These are phyloP conservation scores for Pyrenophora tritici-repentis DNA, from an alignment of 2,329 filamentous ascomycete genomes.

Conservation along the genomic window DNA sequence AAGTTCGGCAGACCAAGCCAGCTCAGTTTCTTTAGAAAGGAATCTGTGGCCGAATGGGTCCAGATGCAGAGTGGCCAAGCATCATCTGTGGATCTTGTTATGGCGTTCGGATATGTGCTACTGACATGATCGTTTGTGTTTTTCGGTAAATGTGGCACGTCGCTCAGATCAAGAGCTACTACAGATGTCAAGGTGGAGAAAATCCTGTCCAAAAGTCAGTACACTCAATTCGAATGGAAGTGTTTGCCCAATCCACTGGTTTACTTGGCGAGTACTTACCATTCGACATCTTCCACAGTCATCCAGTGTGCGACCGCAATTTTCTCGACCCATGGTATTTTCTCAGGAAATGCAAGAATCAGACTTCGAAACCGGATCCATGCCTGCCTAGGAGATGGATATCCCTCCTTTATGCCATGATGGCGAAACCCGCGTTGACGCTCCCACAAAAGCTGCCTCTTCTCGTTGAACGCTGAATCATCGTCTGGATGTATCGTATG, in stretches of 20 bases:
- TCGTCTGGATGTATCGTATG: constrained; percentile 13
- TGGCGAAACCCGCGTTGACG: constrained; percentile 18
- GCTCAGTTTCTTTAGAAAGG: constrained; percentile 11
- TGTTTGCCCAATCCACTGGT: too few species aligned
- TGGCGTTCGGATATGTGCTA: not conserved
- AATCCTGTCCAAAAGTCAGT: constrained; percentile 16
- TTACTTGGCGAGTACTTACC: constrained; percentile 10
- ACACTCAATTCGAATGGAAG: not conserved
- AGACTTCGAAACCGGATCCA: constrained; percentile 24
- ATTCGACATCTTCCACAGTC: constrained; percentile 23
- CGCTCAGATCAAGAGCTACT: constrained; percentile 29
- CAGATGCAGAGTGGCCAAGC: not conserved
- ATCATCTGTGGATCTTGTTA: not conserved
- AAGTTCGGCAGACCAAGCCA: constrained; percentile 30
- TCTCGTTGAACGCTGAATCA: constrained; percentile 3
- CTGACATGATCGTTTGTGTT: not conserved
- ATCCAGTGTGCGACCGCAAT: constrained; percentile 37
- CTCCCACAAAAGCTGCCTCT: constrained; percentile 25
- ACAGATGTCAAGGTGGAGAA: constrained; percentile 16
- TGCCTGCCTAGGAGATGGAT: constrained; percentile 17
- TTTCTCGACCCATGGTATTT: constrained; percentile 21
- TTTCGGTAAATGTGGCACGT: constrained; percentile 1
- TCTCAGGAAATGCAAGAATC: constrained; percentile 5
- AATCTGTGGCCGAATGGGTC: not conserved
- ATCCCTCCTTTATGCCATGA: constrained; percentile 2